Base-by-base conservation (phyloP, 2,329 filamentous ascomycete genomes). In the Diaporthe sp. region DNA sequence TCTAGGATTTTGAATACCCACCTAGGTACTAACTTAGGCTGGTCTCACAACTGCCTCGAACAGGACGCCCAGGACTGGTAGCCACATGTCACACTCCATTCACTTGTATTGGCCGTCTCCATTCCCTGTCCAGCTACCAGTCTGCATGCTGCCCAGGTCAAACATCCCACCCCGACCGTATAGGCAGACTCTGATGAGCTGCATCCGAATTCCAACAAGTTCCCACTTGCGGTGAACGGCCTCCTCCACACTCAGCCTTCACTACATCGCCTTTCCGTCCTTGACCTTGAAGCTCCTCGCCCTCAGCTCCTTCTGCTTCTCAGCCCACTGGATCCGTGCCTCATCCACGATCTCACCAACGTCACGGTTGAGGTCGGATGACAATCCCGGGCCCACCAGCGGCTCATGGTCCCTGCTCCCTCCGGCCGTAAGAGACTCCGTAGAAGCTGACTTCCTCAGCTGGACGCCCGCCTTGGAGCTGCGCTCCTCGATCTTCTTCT, bases 301-400 rank as follows among this genome's bases (percentile, higher is more conserved):
- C 52, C 60, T 68, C 38, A 33, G 42, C 45, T 58, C 40, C 73
- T 74, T 86, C 85, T 79, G 82, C 83, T 82, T 87, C 77, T 86
- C 88, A 80, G 94, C 92, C 45, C 97, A 89, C 83, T 97, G 95
- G 7, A 86, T 87, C 80, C 87, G 91, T 70, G 97, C 88, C 85
- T 97, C 95, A 50, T 89, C 87, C 13, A 97, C 89, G 38, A 94
- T 94, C 80, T 97, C 94, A 74, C 94, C 92, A 66, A 97, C 87
- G 78, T 97, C 95, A 38, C 87, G 86, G 71, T 92, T 91, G 0
- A 92, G 92, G 81, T 98, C 95, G 77, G 91, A 91, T 1, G 95
- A 93, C 50, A 98, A 87, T 35, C 96, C 96, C 40, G 98, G 87
- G 28, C 96, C 96, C 8, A 98, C 85, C 3, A 94, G 88, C 0